These are phyloP conservation scores for Neonectria magnoliae DNA, from an alignment of 2,329 filamentous ascomycete genomes.

Conservation along the genomic window DNA sequence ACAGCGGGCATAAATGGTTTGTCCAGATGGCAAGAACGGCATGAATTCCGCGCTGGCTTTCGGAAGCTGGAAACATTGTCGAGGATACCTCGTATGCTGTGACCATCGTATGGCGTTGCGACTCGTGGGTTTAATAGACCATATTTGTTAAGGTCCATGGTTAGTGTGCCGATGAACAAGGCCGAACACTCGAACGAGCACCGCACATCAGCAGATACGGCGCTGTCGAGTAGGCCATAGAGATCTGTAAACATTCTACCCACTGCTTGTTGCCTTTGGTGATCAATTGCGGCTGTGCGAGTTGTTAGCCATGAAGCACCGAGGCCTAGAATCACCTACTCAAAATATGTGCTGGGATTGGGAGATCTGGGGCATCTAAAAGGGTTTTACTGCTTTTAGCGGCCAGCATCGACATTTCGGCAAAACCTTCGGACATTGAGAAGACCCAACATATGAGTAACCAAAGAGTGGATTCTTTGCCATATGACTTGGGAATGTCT, in stretches of 20 bases:
- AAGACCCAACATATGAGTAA: conserved; percentile 35
- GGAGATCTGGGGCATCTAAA: conserved; percentile 10
- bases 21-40: too few species aligned
- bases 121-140: conserved; percentile 4
- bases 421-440: neutral
- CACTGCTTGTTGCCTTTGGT: conserved; percentile 1
- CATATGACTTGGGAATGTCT: conserved; percentile 1
- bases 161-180: conserved; percentile 31
- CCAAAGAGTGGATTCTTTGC: conserved; percentile 14
- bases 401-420: conserved; percentile 11
- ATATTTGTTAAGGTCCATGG: conserved; percentile 15
- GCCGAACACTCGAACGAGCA: conserved; percentile 31
- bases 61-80: neutral
- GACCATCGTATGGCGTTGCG: neutral
- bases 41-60: too few species aligned
- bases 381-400: conserved; percentile 12
- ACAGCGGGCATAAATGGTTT: neutral
- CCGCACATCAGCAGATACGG: neutral
- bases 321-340: conserved; percentile 1
- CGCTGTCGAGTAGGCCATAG: conserved; percentile 3
- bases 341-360: neutral
- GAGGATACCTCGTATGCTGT: neutral
- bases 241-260: neutral
- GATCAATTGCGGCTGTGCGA: conserved; percentile 11
- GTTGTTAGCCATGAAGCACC: neutral